Evolutionary conservation across 176 grass and related monocot genomes (phyloP).

Genomic region (Aegilops speltoides): DNA sequence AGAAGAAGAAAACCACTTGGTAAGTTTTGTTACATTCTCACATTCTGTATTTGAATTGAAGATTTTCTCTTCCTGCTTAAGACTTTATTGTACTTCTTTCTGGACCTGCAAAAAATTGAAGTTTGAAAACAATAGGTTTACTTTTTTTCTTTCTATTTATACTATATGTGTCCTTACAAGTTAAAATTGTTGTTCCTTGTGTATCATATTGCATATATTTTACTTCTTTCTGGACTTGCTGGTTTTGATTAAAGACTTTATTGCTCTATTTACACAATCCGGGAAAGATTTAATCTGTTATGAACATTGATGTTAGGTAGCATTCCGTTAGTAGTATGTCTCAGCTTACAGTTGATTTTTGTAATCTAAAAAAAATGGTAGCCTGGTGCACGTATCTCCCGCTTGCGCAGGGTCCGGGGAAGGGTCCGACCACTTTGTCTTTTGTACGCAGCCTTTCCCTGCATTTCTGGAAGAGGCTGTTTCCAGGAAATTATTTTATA

Average conservation of each 20-base stretch:
- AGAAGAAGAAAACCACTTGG: constrained; percentile 62
- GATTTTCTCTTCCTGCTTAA: constrained; percentile 18
- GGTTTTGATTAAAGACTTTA: neutral
- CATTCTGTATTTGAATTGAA: constrained; percentile 17
- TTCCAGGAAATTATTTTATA: neutral
- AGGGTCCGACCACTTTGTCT: too few relatives aligned
- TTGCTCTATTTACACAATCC: neutral
- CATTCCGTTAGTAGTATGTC: neutral
- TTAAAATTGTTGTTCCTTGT: constrained; percentile 13
- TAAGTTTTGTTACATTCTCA: constrained; percentile 33
- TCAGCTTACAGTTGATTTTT: neutral
- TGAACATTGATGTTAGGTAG: neutral
- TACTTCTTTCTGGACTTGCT: neutral
- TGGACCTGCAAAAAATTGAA: neutral
- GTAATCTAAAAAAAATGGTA: too few relatives aligned
- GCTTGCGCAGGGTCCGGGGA: too few relatives aligned
- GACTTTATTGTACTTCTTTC: neutral
- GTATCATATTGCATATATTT: neutral
- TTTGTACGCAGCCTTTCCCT: too few relatives aligned
- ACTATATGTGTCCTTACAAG: neutral
- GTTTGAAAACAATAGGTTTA: neutral
- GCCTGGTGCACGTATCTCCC: too few relatives aligned
- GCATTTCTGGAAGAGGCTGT: too few relatives aligned
- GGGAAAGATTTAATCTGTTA: neutral
- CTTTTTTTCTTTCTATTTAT: neutral